Evolutionary conservation across 2,329 filamentous ascomycete genomes (phyloP).

Genomic region (Aspergillus flavus): DNA sequence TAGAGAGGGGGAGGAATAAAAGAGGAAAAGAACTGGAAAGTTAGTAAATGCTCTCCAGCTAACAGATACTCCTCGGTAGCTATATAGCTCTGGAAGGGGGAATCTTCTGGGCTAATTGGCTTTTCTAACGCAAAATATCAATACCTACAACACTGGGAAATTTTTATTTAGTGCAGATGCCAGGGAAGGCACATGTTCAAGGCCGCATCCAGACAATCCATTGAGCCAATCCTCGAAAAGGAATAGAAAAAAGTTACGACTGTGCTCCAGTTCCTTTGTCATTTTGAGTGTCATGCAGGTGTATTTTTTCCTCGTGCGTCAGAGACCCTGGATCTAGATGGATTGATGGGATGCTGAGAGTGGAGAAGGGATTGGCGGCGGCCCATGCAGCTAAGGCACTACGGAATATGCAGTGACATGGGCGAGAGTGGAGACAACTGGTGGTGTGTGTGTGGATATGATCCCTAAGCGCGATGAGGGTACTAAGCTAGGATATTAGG

Average conservation of each 20-base stretch:
- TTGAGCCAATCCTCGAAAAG: constrained; percentile 25
- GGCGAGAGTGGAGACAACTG: constrained; percentile 24
- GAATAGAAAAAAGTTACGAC: constrained; percentile 26
- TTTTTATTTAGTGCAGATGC: constrained; percentile 23
- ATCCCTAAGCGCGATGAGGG: constrained; percentile 16
- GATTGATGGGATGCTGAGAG: constrained; percentile 28
- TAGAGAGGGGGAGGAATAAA: constrained; percentile 19
- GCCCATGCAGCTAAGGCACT: constrained; percentile 34
- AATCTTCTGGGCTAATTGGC: constrained; percentile 19
- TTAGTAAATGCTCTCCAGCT: constrained; percentile 29
- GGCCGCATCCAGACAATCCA: constrained; percentile 23
- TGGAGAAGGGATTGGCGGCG: constrained; percentile 38
- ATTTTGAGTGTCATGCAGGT: constrained; percentile 46
- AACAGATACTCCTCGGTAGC: constrained; percentile 13
- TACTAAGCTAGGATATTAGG: constrained; percentile 9
- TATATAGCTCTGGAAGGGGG: constrained; percentile 14
- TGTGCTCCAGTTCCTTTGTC: constrained; percentile 34
- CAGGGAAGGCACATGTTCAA: constrained; percentile 28
- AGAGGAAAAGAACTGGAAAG: constrained; percentile 18
- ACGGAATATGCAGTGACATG: constrained; percentile 28
- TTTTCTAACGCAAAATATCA: constrained; percentile 16
- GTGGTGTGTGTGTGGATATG: constrained; percentile 21
- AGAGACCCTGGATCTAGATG: constrained; percentile 48
- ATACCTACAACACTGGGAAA: constrained; percentile 23
- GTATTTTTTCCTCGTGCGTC: constrained; percentile 46